phyloP scores from a whole-genome alignment of 371 early-diverging fungal species.

The Zychaea mexicana region DNA sequence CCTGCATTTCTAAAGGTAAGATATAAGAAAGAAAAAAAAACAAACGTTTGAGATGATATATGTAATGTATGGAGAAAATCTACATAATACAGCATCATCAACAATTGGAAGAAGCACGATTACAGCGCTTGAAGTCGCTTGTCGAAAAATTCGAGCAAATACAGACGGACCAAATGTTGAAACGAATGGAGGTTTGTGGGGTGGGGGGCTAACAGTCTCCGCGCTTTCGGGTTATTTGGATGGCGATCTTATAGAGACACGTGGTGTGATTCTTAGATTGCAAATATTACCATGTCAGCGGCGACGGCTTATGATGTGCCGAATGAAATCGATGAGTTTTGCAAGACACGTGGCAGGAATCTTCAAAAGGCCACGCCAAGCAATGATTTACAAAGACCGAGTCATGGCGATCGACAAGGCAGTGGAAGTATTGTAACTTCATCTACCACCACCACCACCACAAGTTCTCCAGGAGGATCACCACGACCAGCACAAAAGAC shows the following conservation, averaged over 20 bases:
- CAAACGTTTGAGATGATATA: not conserved
- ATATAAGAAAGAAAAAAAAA: not conserved
- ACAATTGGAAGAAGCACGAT: conserved; percentile 21
- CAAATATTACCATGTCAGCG: conserved; percentile 21
- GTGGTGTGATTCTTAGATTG: conserved; percentile 19
- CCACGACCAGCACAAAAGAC: not conserved
- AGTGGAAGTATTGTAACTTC: not conserved
- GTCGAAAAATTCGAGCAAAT: conserved; percentile 27
- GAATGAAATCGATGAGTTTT: conserved; percentile 17
- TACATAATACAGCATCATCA: conserved; percentile 10
- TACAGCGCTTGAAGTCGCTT: conserved; percentile 16
- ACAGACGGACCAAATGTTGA: conserved; percentile 24
- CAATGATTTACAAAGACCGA: conserved; percentile 1
- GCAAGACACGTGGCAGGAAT: conserved; percentile 13
- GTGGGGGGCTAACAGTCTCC: too few species aligned
- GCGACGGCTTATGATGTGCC: conserved; percentile 22
- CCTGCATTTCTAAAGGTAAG: conserved; percentile 40
- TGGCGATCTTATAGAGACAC: too few species aligned
- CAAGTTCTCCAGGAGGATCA: not conserved
- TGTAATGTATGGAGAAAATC: not conserved
- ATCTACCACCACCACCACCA: not conserved
- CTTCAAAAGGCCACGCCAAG: conserved; percentile 6
- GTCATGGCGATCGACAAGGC: conserved; percentile 6
- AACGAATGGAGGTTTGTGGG: conserved; percentile 27
- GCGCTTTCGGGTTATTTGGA: too few species aligned